Evolutionary conservation across 768 basidiomycete species (phyloP), one percentile per base, ranked within the genome.

Genomic region (Psilocybe subaeruginosa): DNA sequence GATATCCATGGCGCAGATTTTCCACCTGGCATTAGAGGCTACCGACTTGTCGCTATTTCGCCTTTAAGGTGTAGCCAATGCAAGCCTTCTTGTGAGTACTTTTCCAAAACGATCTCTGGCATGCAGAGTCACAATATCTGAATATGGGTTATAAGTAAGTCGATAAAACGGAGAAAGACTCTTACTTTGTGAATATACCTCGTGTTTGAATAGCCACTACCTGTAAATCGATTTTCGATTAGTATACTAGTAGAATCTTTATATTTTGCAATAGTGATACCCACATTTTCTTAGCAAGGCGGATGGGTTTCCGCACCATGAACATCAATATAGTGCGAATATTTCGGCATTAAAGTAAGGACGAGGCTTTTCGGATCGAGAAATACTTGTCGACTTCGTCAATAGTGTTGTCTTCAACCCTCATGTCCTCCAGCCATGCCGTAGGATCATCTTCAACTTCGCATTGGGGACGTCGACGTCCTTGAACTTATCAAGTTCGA

Each of bases 251-350:
- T 19, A 37, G n/a, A 23, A 23, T 23, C 23, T 23, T 23, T 23
- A 23, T 33, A 37, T 33, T n/a, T 31, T 30, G 12, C 45, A 47
- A 56, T 49, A 46, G 27, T n/a, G 11, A 17, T 11, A 49, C 65
- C 35, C 23, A 66, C 67, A 68, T 66, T 68, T 68, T 47, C 65
- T 49, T 54, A 68, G 48, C 14, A 29, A 61, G 33, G 61, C 65
- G 7, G 67, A 87, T 8, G 86, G 85, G 62, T 87, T 88, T 11
- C 81, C 76, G 59, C 88, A 89, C 78, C 81, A 85, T 30, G 86
- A 84, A 64, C 88, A 90, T 31, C 78, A 72, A 71, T 85, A 88
- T 33, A 90, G 73, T 37, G 72, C 76, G 4, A 85, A 82, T 14
- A 72, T 71, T 49, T 85, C 83, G 16, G 72, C 66, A 59, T 78